A percentile compares a stretch with the other conserved stretches of the same genome.
These are phyloP conservation scores for Arthromyces matolae DNA, from an alignment of 768 basidiomycete genomes.

Conservation along the genomic window DNA sequence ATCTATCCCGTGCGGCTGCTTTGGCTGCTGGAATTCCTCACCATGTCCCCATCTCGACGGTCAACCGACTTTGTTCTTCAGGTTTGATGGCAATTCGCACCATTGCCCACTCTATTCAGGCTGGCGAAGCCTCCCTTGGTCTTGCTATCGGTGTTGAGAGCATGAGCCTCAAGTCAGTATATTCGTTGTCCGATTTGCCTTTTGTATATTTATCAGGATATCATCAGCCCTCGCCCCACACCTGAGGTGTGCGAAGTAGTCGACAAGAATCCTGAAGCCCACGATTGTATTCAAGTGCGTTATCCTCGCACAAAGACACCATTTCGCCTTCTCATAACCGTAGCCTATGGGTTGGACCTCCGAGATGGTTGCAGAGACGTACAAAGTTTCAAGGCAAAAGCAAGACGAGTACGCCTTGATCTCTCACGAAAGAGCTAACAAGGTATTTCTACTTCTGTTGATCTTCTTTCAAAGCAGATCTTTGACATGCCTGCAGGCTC, in stretches of 20 bases:
- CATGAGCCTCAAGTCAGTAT: slow-evolving; percentile 71
- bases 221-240: slow-evolving; percentile 63
- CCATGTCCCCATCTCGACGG: slow-evolving; percentile 80
- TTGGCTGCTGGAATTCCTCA: slow-evolving; percentile 87
- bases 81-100: slow-evolving; percentile 91
- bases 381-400: slow-evolving; percentile 69
- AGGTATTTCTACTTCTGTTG: slow-evolving; percentile 34
- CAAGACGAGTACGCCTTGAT: slow-evolving; percentile 91
- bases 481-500: slow-evolving; percentile 41
- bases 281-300: slow-evolving; percentile 71
- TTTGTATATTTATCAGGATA: background rate
- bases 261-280: slow-evolving; percentile 55
- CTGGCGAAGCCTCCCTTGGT: slow-evolving; percentile 83
- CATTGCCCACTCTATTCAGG: slow-evolving; percentile 83
- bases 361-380: slow-evolving; percentile 82
- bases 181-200: slow-evolving; percentile 1
- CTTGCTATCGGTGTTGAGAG: slow-evolving; percentile 82
- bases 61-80: slow-evolving; percentile 93
- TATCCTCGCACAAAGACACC: background rate
- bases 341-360: slow-evolving; percentile 96
- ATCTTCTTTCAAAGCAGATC: background rate
- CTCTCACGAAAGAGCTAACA: slow-evolving; percentile 77
- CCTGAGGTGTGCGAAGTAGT: slow-evolving; percentile 62
- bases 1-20: slow-evolving; percentile 81
- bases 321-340: background rate